phyloP scores from a whole-genome alignment of 2,329 filamentous ascomycete species.

The Fusarium nelsonii region DNA sequence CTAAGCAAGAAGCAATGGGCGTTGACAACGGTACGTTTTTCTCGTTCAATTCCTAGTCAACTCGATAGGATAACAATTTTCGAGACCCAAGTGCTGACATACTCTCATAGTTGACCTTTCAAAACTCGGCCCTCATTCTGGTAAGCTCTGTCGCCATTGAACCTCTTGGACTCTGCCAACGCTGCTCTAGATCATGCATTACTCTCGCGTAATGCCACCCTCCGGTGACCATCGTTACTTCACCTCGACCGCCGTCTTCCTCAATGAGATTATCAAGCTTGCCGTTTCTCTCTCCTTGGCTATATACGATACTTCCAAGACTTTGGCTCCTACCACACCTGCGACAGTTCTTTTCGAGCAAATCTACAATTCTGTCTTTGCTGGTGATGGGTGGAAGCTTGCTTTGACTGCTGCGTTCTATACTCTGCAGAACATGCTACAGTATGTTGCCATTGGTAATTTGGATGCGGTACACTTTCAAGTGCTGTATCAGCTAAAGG shows the following conservation, averaged over 20 bases:
- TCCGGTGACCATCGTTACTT: conserved; percentile 88
- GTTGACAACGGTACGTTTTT: conserved; percentile 36
- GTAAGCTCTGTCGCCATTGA: conserved; percentile 56
- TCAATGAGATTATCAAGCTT: conserved; percentile 93
- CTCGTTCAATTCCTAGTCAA: neutral
- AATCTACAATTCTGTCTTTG: conserved; percentile 84
- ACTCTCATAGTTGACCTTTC: conserved; percentile 70
- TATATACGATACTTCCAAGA: conserved; percentile 86
- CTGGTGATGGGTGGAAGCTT: conserved; percentile 93
- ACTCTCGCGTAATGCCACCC: conserved; percentile 93
- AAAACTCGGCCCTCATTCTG: conserved; percentile 83
- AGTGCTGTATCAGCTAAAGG: conserved; percentile 91
- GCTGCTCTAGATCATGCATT: conserved; percentile 81
- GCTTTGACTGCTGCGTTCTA: conserved; percentile 90
- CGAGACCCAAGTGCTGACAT: conserved; percentile 25
- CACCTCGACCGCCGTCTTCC: conserved; percentile 91
- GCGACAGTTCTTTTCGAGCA: conserved; percentile 84
- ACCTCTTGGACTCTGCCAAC: conserved; percentile 53
- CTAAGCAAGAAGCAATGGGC: conserved; percentile 48
- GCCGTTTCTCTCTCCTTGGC: conserved; percentile 87
- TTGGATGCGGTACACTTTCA: conserved; percentile 94
- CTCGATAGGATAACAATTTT: neutral
- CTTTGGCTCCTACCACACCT: conserved; percentile 81
- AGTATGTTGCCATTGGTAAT: conserved; percentile 92
- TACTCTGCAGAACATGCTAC: conserved; percentile 91